A percentile compares a stretch with the other conserved stretches of the same genome.
Evolutionary conservation across 176 grass and related monocot genomes (phyloP).

Genomic region (Triticum turgidum): DNA sequence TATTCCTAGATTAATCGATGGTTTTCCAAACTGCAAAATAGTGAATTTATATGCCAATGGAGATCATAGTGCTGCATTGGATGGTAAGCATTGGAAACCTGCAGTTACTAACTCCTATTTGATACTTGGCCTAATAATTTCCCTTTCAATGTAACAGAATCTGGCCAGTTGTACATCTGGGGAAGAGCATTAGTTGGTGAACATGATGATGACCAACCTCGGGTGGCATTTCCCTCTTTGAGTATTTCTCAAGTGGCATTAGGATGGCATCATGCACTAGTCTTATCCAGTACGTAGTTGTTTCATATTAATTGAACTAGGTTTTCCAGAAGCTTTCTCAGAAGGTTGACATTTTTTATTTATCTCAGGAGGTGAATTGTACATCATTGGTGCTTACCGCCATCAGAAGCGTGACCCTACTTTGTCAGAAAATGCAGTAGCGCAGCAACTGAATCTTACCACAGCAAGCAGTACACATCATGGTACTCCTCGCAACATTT

Average conservation of each 20-base stretch:
- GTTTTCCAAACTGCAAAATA: conserved; percentile 58
- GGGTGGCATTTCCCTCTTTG: conserved; percentile 32
- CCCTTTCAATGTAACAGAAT: conserved; percentile 39
- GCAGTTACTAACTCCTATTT: conserved; percentile 5
- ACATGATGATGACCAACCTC: conserved; percentile 54
- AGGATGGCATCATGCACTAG: conserved; percentile 92
- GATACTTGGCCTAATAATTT: conserved; percentile 17
- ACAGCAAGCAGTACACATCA: conserved; percentile 36
- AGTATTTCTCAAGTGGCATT: conserved; percentile 75
- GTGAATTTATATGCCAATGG: conserved; percentile 75
- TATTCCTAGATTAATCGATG: conserved; percentile 66
- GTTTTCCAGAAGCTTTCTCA: conserved; percentile 17
- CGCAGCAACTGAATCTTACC: conserved; percentile 19
- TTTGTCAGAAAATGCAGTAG: conserved; percentile 13
- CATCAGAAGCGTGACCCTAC: conserved; percentile 43
- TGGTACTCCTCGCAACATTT: conserved; percentile 32
- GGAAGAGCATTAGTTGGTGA: conserved; percentile 67
- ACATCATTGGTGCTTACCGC: conserved; percentile 76
- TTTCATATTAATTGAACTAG: conserved; percentile 20
- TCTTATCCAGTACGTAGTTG: conserved; percentile 60
- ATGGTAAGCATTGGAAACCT: conserved; percentile 47
- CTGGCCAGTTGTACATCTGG: conserved; percentile 78
- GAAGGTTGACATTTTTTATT: neutral
- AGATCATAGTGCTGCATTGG: conserved; percentile 92
- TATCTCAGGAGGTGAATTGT: conserved; percentile 57